Percentiles rank a stretch among this genome's conserved stretches.
Conservation (phyloP, 2,329 filamentous ascomycete species). For the Immersiporthe knoxdaviesiana region DNA sequence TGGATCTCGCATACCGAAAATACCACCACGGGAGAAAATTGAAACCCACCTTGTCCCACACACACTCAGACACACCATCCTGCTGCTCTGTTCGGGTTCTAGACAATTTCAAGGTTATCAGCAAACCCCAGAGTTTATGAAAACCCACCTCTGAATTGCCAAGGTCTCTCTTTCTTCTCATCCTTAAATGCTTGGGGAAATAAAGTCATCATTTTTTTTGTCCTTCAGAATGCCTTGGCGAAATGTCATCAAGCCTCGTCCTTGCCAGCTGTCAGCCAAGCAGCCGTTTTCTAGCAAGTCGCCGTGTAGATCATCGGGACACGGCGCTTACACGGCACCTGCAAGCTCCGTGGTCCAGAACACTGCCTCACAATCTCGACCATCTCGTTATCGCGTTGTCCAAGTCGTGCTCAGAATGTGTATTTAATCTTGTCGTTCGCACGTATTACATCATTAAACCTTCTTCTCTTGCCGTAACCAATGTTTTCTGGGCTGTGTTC, state of each 20-base stretch:
- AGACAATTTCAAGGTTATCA: neutral
- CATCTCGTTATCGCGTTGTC: neutral
- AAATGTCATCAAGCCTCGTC: neutral
- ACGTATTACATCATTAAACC: neutral
- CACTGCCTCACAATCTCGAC: conserved; percentile 12
- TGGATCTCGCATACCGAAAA: conserved; percentile 6
- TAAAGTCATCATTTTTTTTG: neutral
- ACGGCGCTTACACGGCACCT: conserved; percentile 14
- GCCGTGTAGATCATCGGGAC: conserved; percentile 15
- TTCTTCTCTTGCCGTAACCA: neutral
- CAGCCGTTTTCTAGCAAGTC: neutral
- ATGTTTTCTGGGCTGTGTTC: neutral
- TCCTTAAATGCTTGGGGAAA: neutral
- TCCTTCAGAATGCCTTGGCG: neutral
- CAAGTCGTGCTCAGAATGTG: no score
- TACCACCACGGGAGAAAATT: neutral
- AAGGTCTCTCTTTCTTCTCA: neutral
- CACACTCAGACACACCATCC: no score
- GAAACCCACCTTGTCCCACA: neutral
- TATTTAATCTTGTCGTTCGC: neutral
- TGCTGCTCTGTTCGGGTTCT: neutral
- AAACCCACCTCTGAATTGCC: neutral
- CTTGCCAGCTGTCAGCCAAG: neutral
- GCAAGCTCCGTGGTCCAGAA: neutral
- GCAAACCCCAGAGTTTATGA: neutral